These are phyloP conservation scores for Aspergillus caelatus DNA, from an alignment of 2,329 filamentous ascomycete genomes.

Conservation along the genomic window DNA sequence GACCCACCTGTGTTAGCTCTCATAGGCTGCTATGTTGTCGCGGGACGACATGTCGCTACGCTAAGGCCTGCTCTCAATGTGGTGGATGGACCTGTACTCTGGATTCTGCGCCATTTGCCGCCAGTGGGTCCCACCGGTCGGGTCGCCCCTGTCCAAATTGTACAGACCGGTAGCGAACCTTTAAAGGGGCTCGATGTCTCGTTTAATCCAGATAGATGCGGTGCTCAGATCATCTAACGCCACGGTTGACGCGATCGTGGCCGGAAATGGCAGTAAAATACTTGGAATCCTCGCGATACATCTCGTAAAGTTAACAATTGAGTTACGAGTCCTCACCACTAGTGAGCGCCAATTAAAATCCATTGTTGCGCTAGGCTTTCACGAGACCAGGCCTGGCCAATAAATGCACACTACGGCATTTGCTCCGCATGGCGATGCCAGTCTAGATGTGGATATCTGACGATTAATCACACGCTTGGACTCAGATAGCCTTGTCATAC, in stretches of 20 bases:
- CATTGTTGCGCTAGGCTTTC: background rate
- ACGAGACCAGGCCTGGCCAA: background rate
- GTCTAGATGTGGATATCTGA: background rate
- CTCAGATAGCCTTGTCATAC: background rate
- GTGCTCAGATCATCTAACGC: background rate
- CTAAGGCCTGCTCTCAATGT: background rate
- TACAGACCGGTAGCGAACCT: background rate
- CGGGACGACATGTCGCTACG: background rate
- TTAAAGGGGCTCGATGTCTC: background rate
- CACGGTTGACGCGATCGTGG: background rate
- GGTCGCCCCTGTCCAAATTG: background rate
- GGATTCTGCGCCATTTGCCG: background rate
- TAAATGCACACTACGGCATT: background rate
- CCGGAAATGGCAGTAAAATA: background rate
- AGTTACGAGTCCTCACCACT: background rate
- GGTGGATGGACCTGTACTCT: background rate
- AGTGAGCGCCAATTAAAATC: background rate
- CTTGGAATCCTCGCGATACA: background rate
- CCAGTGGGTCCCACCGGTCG: background rate
- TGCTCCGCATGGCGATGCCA: background rate
- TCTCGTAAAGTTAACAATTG: background rate
- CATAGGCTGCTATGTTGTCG: background rate
- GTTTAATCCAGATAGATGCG: background rate
- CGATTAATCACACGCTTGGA: background rate
- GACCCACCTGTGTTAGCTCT: background rate